These are phyloP conservation scores for Colletotrichum neosansevieriae DNA, from an alignment of 2,329 filamentous ascomycete genomes.

Conservation along the genomic window DNA sequence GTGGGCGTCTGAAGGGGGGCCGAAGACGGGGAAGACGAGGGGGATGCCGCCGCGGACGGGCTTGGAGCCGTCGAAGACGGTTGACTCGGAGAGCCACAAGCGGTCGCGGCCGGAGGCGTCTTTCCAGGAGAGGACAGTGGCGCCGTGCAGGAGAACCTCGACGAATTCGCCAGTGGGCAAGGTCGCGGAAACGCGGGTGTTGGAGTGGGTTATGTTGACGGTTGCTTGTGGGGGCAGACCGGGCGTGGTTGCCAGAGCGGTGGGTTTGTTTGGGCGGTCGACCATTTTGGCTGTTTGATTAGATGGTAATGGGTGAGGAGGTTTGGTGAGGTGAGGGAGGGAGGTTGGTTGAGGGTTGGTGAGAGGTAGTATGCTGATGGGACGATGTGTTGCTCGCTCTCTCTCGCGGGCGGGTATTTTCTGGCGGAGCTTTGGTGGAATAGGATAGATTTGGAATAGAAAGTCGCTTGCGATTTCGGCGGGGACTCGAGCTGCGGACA, in stretches of 20 bases:
- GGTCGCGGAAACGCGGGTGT: slow-evolving; percentile 79
- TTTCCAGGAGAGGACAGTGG: slow-evolving; percentile 95
- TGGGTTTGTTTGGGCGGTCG: slow-evolving; percentile 87
- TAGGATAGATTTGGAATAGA: background rate
- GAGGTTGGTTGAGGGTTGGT: slow-evolving; percentile 14
- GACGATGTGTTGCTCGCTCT: background rate
- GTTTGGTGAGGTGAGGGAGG: background rate
- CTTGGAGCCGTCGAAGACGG: slow-evolving; percentile 87
- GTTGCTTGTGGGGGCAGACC: slow-evolving; percentile 80
- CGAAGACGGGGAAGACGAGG: slow-evolving; percentile 94
- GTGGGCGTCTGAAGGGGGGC: slow-evolving; percentile 77
- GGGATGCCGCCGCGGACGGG: slow-evolving; percentile 92
- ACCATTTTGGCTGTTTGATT: slow-evolving; percentile 65
- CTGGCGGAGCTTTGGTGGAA: too few relatives aligned
- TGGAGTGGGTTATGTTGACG: slow-evolving; percentile 79
- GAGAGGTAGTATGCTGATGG: background rate
- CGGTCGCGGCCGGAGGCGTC: slow-evolving; percentile 82
- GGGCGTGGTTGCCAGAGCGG: slow-evolving; percentile 79
- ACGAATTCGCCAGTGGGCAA: slow-evolving; percentile 90
- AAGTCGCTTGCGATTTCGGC: background rate
- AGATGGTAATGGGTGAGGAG: background rate
- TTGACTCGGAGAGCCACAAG: slow-evolving; percentile 85
- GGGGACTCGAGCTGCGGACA: background rate
- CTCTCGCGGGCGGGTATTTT: background rate
- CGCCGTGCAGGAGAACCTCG: slow-evolving; percentile 88